Base-by-base conservation (phyloP, 164 flowering plant genomes). In the Paratinospora sagittata region DNA sequence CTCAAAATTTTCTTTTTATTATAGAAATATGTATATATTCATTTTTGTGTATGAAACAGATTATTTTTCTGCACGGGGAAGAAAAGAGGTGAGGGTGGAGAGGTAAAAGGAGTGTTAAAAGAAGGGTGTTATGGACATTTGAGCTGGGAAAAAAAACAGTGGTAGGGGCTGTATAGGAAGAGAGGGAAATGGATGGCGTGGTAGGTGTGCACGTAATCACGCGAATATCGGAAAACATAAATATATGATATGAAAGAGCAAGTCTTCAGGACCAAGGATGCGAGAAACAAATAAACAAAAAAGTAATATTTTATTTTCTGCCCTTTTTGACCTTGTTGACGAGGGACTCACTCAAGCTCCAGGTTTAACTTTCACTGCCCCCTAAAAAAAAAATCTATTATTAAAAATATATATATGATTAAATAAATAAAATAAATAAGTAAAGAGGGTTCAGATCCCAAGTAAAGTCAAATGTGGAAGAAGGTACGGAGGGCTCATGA, bases 371-470 rank as follows among this genome's bases (percentile, higher is more conserved):
- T 49, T 49, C 57, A 17, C 57, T 49, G 57, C 57, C 19, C 57
- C 57, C 57, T 49, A 49, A 49, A 49, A 49, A 49, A 13, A n/a
- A n/a, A n/a, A n/a, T n/a, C n/a, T n/a, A n/a, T n/a, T n/a, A n/a
- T n/a, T n/a, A n/a, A n/a, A 30, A 30, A 30, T 30, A 30, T 30
- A 30, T 30, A 30, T 30, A 30, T n/a, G n/a, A n/a, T n/a, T n/a
- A n/a, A n/a, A n/a, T n/a, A n/a, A n/a, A n/a, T n/a, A n/a, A n/a
- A n/a, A n/a, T n/a, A n/a, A n/a, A n/a, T n/a, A n/a, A n/a, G n/a
- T n/a, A n/a, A n/a, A 36, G 26, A 55, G 11, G 71, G 64, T n/a
- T 57, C 43, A 23, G 64, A 69, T 69, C 71, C 43, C 71, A 57
- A 69, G 3, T 55, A 34, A 55, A 57, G 36, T 69, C 61, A 55